These are phyloP conservation scores for Pisolithus microcarpus DNA, from an alignment of 768 basidiomycete genomes.

Conservation along the genomic window DNA sequence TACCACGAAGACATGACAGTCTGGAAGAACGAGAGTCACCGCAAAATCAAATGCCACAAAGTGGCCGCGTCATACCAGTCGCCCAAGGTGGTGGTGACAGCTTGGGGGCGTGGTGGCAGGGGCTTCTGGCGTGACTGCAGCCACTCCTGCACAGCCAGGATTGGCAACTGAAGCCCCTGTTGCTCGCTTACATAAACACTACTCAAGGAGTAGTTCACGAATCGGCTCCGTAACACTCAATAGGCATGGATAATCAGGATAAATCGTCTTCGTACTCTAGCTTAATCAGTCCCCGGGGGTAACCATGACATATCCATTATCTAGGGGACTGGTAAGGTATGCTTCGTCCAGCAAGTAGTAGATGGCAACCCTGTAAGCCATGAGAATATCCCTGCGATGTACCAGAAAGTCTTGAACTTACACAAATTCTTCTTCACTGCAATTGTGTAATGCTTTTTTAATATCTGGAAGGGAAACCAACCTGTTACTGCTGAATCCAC, in stretches of 20 bases:
- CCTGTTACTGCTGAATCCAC: neutral
- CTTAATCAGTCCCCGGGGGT: slow-evolving; percentile 19
- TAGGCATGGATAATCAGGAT: neutral
- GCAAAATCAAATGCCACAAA: neutral
- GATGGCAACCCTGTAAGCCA: slow-evolving; percentile 11
- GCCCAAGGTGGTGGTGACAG: no score
- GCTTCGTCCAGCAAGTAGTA: slow-evolving; percentile 20
- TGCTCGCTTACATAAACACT: no score
- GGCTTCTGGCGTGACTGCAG: neutral
- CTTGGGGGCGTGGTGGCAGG: neutral
- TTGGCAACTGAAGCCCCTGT: no score
- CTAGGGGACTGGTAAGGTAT: slow-evolving; percentile 26
- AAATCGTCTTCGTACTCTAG: neutral
- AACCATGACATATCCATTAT: slow-evolving; percentile 22
- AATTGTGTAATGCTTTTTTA: slow-evolving; percentile 9
- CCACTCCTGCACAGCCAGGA: no score
- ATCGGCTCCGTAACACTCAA: neutral
- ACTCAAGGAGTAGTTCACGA: no score
- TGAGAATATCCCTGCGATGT: neutral
- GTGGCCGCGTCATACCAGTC: neutral
- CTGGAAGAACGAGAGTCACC: neutral
- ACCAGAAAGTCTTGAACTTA: slow-evolving; percentile 3
- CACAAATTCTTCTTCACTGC: slow-evolving; percentile 16
- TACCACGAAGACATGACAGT: slow-evolving; percentile 48
- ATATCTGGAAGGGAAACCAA: slow-evolving; percentile 10